These are phyloP conservation scores for Solanum bulbocastanum DNA, from an alignment of 257 asterid species.

Conservation along the genomic window DNA sequence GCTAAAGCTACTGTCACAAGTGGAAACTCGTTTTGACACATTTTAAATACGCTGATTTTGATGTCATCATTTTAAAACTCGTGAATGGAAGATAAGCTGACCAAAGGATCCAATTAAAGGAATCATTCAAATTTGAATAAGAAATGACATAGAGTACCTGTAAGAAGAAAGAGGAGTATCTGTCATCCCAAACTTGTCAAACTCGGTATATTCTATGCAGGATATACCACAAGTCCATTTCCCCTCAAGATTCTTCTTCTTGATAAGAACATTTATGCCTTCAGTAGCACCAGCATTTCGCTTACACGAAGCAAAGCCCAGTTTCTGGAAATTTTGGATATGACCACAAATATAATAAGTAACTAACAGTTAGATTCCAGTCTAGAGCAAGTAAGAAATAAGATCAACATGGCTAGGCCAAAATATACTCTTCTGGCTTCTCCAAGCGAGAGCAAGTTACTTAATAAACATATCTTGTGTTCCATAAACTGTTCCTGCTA, in stretches of 20 bases:
- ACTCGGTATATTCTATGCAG: constrained; percentile 95
- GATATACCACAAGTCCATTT: constrained; percentile 92
- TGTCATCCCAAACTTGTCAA: constrained; percentile 74
- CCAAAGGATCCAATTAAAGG: not conserved
- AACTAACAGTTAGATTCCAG: not conserved
- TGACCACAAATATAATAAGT: not conserved
- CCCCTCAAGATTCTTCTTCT: constrained; percentile 70
- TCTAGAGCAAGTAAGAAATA: not conserved
- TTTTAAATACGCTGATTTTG: not conserved
- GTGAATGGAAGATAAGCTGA: not conserved
- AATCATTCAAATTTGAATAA: not conserved
- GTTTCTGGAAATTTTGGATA: constrained; percentile 46
- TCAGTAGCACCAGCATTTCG: constrained; percentile 83
- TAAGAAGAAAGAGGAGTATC: constrained; percentile 34
- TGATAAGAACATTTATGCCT: constrained; percentile 89
- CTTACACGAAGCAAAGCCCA: constrained; percentile 96
- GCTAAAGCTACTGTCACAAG: not conserved
- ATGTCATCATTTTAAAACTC: not conserved
- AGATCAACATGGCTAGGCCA: not conserved
- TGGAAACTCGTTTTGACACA: not conserved
- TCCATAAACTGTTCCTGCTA: not conserved
- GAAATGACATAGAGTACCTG: constrained; percentile 30
- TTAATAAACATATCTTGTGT: not conserved
- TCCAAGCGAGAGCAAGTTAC: not conserved
- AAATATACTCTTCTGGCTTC: not conserved